Base-by-base conservation (phyloP, 2,329 filamentous ascomycete species). In the Penicillium sp. region DNA sequence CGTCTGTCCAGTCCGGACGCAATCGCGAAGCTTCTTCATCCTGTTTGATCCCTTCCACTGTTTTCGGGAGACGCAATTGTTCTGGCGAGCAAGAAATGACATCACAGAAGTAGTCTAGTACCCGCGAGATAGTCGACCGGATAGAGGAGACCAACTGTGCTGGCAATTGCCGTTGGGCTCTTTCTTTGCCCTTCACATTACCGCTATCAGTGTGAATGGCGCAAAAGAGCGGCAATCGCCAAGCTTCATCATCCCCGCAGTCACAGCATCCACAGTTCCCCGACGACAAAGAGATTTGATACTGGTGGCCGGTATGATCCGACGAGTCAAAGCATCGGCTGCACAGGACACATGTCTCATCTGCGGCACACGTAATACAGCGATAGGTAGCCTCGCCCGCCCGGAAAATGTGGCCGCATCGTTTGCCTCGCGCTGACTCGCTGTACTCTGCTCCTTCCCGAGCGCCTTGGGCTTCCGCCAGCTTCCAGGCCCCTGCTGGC, bases 11-110 rank as follows among this genome's bases (percentile, higher is more conserved):
- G 32, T 80, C 80, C 0, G 83, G 77, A 6, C 77, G 79, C 22
- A 96, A 69, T 13, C 89, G 77, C 11, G 90, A 95, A 42, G 77
- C 74, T 40, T 75, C 73, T 67, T 96, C 92, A 62, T 98, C 92
- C 45, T 82, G 74, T 38, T 79, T 68, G 39, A 98, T 92, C 1
- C 80, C 84, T 37, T 87, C 82, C 47, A 81, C 77, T 0, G 87
- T 85, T 69, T 96, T 98, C 6, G 82, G 73, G 43, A 94, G 73
- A 27, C 92, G 80, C 32, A 98, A 73, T 65, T 98, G 90, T 66
- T 98, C 93, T 0, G 93, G 93, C 1, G 90, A 93, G 66, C 93
- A 98, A 2, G 92, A 96, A 48, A 96, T 88, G 44, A 98, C 88
- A 68, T 98, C 92, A 68, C 90, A 95, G 47, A 98, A 82, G 61